Conservation (phyloP, 1,284 basidiomycete genomes). For the Austroboletus olivaceoglutinosus region DNA sequence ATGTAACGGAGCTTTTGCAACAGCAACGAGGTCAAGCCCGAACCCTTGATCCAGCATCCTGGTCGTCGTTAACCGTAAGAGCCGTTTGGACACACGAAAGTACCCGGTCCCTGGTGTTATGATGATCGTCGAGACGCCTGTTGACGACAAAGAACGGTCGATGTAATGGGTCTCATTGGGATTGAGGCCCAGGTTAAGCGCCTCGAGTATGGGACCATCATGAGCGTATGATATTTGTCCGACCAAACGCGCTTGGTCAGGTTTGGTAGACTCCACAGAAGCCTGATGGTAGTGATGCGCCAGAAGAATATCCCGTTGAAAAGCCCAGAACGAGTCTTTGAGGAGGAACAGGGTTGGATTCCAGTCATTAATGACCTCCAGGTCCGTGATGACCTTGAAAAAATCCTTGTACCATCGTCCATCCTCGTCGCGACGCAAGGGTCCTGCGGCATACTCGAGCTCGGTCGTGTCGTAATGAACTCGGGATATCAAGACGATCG, state of each 20-base stretch:
- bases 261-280: constrained; percentile 41
- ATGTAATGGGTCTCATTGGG: constrained; percentile 95
- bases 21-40: constrained; percentile 83
- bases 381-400: constrained; percentile 90
- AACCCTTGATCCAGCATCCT: constrained; percentile 96
- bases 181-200: constrained; percentile 90
- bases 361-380: constrained; percentile 89
- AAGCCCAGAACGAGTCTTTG: constrained; percentile 86
- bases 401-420: constrained; percentile 93
- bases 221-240: constrained; percentile 85
- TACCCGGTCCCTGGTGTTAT: constrained; percentile 95
- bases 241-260: constrained; percentile 66
- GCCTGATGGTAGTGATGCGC: constrained; percentile 82
- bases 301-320: constrained; percentile 84
- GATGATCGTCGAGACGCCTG: constrained; percentile 82
- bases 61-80: constrained; percentile 90
- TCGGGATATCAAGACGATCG: constrained; percentile 92
- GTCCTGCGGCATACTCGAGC: constrained; percentile 72
- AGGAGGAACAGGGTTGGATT: constrained; percentile 81
- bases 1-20: constrained; percentile 92
- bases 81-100: constrained; percentile 88
- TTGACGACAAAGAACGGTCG: constrained; percentile 92
- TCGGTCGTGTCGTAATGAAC: constrained; percentile 89
- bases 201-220: constrained; percentile 93
- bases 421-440: constrained; percentile 70